Evolutionary conservation across 2,329 filamentous ascomycete genomes (phyloP).

Genomic region (Purpureocillium takamizusanense): DNA sequence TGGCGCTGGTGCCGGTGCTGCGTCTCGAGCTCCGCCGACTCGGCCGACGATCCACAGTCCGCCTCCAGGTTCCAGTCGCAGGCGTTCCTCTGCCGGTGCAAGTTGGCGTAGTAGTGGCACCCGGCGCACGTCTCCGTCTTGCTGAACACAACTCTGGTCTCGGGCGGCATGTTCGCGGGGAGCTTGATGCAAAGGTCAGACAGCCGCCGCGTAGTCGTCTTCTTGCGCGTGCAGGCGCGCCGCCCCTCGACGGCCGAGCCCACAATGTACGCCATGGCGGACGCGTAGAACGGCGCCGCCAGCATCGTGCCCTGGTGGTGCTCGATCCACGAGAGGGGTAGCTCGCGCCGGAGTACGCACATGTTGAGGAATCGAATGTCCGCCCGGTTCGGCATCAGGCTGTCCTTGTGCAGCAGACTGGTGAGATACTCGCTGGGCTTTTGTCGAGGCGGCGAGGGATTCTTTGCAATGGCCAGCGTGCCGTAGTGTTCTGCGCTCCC

Average conservation of each 20-base stretch:
- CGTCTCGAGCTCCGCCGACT: not conserved
- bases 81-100: slow-evolving; percentile 12
- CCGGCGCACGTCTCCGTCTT: slow-evolving; percentile 16
- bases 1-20: too few relatives aligned
- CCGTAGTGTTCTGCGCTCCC: too few relatives aligned
- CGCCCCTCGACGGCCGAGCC: slow-evolving; percentile 15
- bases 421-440: not conserved
- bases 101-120: slow-evolving; percentile 18
- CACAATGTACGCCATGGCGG: slow-evolving; percentile 20
- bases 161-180: slow-evolving; percentile 9
- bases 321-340: slow-evolving; percentile 17
- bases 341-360: slow-evolving; percentile 11
- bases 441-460: not conserved
- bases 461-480: not conserved
- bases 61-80: not conserved
- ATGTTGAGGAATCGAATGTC: slow-evolving; percentile 12
- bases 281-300: slow-evolving; percentile 15
- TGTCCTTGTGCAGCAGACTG: not conserved
- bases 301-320: slow-evolving; percentile 12
- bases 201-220: slow-evolving; percentile 9
- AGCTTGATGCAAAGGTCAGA: slow-evolving; percentile 18
- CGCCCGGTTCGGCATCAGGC: too few relatives aligned
- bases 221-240: slow-evolving; percentile 3
- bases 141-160: slow-evolving; percentile 12
- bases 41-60: not conserved